Base-by-base conservation (phyloP, 208 protist genomes). In the Leishmania martiniquensis region DNA sequence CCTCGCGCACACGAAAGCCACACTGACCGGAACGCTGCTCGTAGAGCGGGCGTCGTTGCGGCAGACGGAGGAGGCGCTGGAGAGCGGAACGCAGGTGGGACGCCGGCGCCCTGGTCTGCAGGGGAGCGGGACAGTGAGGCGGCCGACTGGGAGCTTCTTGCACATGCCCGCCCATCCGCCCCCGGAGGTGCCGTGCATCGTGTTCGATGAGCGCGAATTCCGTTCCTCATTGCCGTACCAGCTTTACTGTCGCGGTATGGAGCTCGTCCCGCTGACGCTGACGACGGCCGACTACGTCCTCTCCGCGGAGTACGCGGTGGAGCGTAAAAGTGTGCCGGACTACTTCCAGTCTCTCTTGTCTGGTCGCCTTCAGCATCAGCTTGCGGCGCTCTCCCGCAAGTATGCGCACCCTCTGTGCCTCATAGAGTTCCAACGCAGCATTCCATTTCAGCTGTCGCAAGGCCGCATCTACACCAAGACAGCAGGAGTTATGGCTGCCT, bases 171-270 rank as follows among this genome's bases (percentile, higher is more conserved):
- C 32, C 59, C 25, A 12, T 47, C 34, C 67, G 57, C 6, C n/a
- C 49, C 9, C 57, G 32, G n/a, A 20, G 32, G 25, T 66, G 29
- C 90, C 90, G 32, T 76, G 93, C 60, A 69, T 97, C 54, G 80
- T 97, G 49, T 94, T 97, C 80, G 93, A 97, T 72, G 92, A 97
- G 69, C 90, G 93, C 1, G 91, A 97, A 78, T 94, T 97, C 72
- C 90, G 93, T 37, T 95, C 89, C 7, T 83, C 85, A 57, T 74
- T 97, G 45, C 93, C 93, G 39, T 95, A 95, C 82, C 65, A 83
- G 44, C 66, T 97, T 10, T 97, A 91, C 81, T 70, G 77, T 32
- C 84, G 85, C 6, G 92, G 92, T 45, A 80, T 95, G n/a, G 85
- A 93, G 29, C 77, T 97, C n/a, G 85, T 96, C 12, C 93, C 93